A percentile compares a stretch with the other conserved stretches of the same genome.
These are phyloP conservation scores for Citrus unshiu DNA, from an alignment of 345 rosid genomes.

Conservation along the genomic window DNA sequence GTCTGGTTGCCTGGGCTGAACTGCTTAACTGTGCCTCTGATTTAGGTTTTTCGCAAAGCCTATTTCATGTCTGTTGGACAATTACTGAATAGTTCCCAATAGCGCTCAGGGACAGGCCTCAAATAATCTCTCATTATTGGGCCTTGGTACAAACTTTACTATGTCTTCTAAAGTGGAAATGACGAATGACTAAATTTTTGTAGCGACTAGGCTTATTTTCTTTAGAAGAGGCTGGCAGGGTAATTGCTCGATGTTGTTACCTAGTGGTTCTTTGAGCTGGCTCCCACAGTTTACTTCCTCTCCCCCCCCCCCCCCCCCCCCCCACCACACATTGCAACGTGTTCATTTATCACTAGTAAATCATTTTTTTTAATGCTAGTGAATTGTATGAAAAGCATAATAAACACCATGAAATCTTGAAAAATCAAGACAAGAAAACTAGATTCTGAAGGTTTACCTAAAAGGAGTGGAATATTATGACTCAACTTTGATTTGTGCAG, in stretches of 20 bases:
- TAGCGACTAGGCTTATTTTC: background rate
- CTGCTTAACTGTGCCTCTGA: background rate
- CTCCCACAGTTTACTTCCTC: too few species aligned
- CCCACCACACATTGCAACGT: background rate
- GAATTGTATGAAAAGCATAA: background rate
- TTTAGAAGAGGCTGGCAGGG: background rate
- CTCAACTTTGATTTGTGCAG: background rate
- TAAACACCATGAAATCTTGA: conserved; percentile 11
- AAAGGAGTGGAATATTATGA: background rate
- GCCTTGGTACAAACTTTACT: background rate
- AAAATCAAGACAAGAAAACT: background rate
- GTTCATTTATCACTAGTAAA: background rate
- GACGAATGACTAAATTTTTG: background rate
- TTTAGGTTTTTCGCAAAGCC: background rate
- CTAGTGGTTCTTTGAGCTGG: background rate
- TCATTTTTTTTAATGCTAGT: background rate
- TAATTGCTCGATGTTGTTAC: background rate
- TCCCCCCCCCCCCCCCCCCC: fast-evolving
- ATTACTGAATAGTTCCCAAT: background rate
- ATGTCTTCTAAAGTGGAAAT: background rate
- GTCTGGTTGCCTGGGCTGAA: background rate
- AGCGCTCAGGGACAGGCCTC: background rate
- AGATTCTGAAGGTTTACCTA: background rate
- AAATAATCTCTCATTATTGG: background rate
- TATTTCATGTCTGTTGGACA: background rate